Percentiles rank a stretch among this genome's conserved stretches.
phyloP scores from a whole-genome alignment of 2,329 filamentous ascomycete genomes.

The Fusarium protoensiforme region DNA sequence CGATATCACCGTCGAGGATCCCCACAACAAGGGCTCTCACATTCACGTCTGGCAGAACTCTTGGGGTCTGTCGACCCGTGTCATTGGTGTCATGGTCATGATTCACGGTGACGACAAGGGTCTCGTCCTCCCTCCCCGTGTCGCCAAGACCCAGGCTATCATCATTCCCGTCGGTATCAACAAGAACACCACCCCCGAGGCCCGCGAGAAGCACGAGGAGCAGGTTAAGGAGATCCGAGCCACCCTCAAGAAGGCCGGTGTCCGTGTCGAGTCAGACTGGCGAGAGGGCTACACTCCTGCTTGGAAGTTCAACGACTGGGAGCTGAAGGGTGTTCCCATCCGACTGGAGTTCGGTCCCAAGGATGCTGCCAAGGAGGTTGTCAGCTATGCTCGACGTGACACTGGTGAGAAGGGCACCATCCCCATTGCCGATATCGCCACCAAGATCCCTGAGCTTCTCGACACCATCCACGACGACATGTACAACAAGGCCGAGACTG shows the following conservation, averaged over 20 bases:
- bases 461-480: conserved; percentile 92
- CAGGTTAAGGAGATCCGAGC: conserved; percentile 78
- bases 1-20: conserved; percentile 96
- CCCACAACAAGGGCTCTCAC: conserved; percentile 80
- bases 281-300: conserved; percentile 93
- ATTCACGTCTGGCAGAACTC: conserved; percentile 98
- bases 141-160: conserved; percentile 86
- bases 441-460: conserved; percentile 81
- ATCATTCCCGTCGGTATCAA: conserved; percentile 94
- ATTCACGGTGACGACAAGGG: conserved; percentile 97
- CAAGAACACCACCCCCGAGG: conserved; percentile 85
- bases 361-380: conserved; percentile 85
- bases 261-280: conserved; percentile 84
- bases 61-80: conserved; percentile 96
- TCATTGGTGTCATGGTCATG: conserved; percentile 99
- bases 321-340: conserved; percentile 93
- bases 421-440: conserved; percentile 77
- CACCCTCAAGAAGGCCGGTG: conserved; percentile 75
- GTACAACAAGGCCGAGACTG: conserved; percentile 77
- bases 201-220: conserved; percentile 78
- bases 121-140: conserved; percentile 89
- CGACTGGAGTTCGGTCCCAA: conserved; percentile 96
- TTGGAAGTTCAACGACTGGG: conserved; percentile 99
- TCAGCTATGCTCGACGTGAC: conserved; percentile 89
- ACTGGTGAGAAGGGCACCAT: conserved; percentile 85